These are phyloP conservation scores for Phytopythium cucurbitacearum DNA, from an alignment of 352 stramenopile species.

Conservation along the genomic window DNA sequence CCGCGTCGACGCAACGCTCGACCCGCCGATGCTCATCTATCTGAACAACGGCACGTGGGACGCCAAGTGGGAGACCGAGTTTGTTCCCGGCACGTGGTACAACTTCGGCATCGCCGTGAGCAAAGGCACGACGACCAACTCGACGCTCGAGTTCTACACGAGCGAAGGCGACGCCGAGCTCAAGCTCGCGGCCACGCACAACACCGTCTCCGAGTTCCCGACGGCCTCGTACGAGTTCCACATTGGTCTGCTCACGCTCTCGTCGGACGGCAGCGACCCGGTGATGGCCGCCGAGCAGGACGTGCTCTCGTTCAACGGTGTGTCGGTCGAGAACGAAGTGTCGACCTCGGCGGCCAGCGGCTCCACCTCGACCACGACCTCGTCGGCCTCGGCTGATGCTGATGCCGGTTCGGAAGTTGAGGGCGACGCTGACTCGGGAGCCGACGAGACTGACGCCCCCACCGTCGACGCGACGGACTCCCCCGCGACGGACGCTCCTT, in stretches of 20 bases:
- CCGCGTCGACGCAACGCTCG: slow-evolving; percentile 36
- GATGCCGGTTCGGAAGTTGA: background rate
- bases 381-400: background rate
- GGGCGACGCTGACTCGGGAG: background rate
- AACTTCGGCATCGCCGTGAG: slow-evolving; percentile 55
- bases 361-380: background rate
- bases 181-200: slow-evolving; percentile 27
- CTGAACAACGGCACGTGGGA: slow-evolving; percentile 35
- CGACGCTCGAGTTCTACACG: slow-evolving; percentile 43
- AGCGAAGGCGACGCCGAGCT: slow-evolving; percentile 35
- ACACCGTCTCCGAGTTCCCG: slow-evolving; percentile 16
- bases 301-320: slow-evolving; percentile 37
- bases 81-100: slow-evolving; percentile 49
- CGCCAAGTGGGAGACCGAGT: slow-evolving; percentile 45
- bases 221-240: slow-evolving; percentile 31
- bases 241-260: slow-evolving; percentile 39
- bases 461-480: background rate
- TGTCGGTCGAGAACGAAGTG: slow-evolving; percentile 27
- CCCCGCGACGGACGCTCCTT: background rate
- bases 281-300: slow-evolving; percentile 34
- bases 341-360: slow-evolving; percentile 5
- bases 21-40: slow-evolving; percentile 47
- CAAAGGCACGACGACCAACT: slow-evolving; percentile 13
- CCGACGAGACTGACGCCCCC: background rate
- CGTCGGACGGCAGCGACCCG: slow-evolving; percentile 26